Evolutionary conservation across 179 eudicot species (phyloP), one percentile per base, ranked within the genome.

Genomic region (Silene noctiflora): DNA sequence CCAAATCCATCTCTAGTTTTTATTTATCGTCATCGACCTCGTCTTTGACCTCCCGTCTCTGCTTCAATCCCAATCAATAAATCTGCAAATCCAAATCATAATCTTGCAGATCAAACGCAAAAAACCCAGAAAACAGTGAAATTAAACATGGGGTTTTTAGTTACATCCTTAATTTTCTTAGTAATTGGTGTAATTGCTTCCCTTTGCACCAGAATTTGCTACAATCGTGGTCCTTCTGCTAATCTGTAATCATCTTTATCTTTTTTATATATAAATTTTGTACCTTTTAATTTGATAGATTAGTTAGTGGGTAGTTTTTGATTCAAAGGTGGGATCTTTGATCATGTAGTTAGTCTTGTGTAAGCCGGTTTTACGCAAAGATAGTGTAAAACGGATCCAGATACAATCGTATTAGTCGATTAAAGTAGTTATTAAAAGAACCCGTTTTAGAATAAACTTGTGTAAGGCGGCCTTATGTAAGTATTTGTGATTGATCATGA

Each of bases 221-320:
- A 80, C 88, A 94, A 88, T 77, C 81, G 86, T 78, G 97, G 98
- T 31, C 90, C 98, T 77, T 94, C 98, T 39, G 80, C 97, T 19
- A 94, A 92, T 83, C 90, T 92, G 98, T 94, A 89, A 80, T 76
- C 78, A 29, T n/a, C 71, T 19, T 35, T n/a, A 8, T 67, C 53
- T 68, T 31, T 68, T 21, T 68, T 12, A 10, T 68, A 0, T 35
- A 4, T 0, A 39, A 2, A 17, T 13, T 61, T 75, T 67, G 74
- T 33, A 29, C 44, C 55, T 42, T 71, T 61, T 58, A 12, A 31
- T 35, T 53, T 29, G 71, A 44, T 74, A 2, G 16, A 46, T 75
- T 69, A 46, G 21, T 75, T 69, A 46, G 10, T 39, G 58, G 48
- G 42, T 61, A 12, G 16, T 58, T 31, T n/a, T 68, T 13, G 29